Evolutionary conservation across 768 basidiomycete species (phyloP), one percentile per base, ranked within the genome.

Genomic region (Amanita muscaria): DNA sequence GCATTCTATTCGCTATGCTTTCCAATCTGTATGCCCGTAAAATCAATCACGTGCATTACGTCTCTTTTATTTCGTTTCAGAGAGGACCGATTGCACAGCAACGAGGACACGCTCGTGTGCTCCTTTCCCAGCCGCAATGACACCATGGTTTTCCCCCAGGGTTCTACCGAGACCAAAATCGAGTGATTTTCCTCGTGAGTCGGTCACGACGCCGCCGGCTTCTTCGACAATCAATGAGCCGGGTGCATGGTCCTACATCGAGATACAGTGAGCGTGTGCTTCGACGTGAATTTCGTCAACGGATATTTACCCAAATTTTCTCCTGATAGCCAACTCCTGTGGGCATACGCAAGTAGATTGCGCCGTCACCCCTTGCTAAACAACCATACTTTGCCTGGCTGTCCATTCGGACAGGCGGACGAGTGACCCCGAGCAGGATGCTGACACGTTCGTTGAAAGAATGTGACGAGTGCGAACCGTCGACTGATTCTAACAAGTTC

Each of bases 311-410:
- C 93, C 94, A 99, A n/a, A 98, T 93, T 67, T 97, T 97, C 62
- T 97, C 94, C 49, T 66, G 61, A 60, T 98, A 97, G 2, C 81
- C 85, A 3, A 75, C 66, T 4, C 79, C 79, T 1, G 80, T 80
- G 0, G 88, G 88, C 73, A 89, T 81, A 6, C 88, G 71, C 33
- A 90, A 65, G 58, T 91, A 94, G 27, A 77, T 76, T 1, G 80
- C 82, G 1, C 91, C 92, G 44, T 94, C 86, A 0, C 93, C 91
- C 32, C 93, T 68, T 4, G 81, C 79, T 11, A 98, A 75, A 56
- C 82, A 80, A 23, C 83, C 79, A 53, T 98, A 98, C 64, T 98
- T 99, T 1, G 92, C 91, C 61, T 97, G 93, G 59, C 85, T 88
- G 60, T 98, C 94, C 92, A 98, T 96, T 15, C 89, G 72, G 12